Conservation (phyloP, 2,329 filamentous ascomycete genomes). For the Pleoardoris graminearum region DNA sequence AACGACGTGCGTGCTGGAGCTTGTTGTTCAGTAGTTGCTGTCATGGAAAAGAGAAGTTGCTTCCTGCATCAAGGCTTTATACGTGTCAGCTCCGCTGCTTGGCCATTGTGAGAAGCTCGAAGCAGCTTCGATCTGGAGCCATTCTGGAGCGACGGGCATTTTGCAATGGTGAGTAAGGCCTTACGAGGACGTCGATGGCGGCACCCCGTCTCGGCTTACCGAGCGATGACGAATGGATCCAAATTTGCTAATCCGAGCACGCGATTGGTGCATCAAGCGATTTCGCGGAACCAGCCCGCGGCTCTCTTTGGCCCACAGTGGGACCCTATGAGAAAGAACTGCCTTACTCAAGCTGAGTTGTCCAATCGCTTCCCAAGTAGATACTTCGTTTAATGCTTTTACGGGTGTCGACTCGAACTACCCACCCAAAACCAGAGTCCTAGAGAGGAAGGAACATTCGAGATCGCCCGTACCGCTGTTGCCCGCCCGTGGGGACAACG, state of each 20-base stretch:
- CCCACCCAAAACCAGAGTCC: too few species aligned
- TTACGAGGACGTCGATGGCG: slow-evolving; percentile 14
- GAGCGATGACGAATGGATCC: slow-evolving; percentile 37
- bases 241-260: slow-evolving; percentile 9
- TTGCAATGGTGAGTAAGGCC: slow-evolving; percentile 43
- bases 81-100: slow-evolving; percentile 17
- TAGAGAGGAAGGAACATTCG: too few species aligned
- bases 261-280: slow-evolving; percentile 25
- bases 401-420: too few species aligned
- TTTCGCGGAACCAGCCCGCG: slow-evolving; percentile 10
- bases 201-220: slow-evolving; percentile 27
- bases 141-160: slow-evolving; percentile 24
- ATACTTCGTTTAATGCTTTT: neutral
- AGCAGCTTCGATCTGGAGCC: slow-evolving; percentile 26
- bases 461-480: too few species aligned
- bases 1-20: slow-evolving; percentile 19
- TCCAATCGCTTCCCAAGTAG: too few species aligned
- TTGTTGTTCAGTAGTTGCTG: slow-evolving; percentile 25
- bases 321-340: neutral
- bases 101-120: slow-evolving; percentile 29
- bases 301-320: slow-evolving; percentile 3
- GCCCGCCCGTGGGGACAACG: too few species aligned
- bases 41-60: slow-evolving; percentile 28
- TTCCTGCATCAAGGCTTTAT: slow-evolving; percentile 30
- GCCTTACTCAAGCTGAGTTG: too few species aligned